Base-by-base conservation (phyloP, 306 rosid species). In the Canavalia gladiata region DNA sequence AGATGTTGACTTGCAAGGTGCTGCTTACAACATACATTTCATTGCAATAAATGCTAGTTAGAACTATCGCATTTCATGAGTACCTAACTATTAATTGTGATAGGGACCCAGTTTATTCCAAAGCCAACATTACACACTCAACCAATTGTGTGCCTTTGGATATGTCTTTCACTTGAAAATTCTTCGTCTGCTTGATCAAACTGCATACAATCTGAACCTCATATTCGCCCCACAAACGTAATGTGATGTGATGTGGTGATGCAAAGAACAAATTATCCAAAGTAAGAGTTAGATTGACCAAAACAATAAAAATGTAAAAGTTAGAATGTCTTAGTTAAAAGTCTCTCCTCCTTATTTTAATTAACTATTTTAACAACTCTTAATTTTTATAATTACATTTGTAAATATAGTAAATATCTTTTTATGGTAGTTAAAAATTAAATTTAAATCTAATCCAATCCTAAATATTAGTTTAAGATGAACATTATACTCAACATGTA, bases 41-140 rank as follows among this genome's bases (percentile, higher is more conserved):
- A 8, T 63, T 63, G 83, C 69, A 78, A 34, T 84, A 73, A 84
- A 84, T 78, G 84, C 77, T 33, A 29, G 76, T 42, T 70, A 52
- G 83, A 77, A 33, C n/a, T 63, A 45, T 79, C 39, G 52, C 64
- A 47, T 57, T 78, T 78, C 31, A 1, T 55, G 57, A 56, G 72
- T 72, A 78, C 84, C 87, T 55, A 73, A 84, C 84, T 13, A 73
- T 74, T 84, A 64, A 84, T 64, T 33, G 50, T 68, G 39, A 79
- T 4, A 18, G 65, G 70, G 81, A 74, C 81, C 72, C 55, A 54
- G 0, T 51, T 79, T 68, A 77, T 57, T 74, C 82, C 10, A 34
- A 77, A 77, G 66, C 76, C 63, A 8, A 43, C 54, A 52, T 70
- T 43, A 8, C 13, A 6, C 28, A 3, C 49, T 7, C 82, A 50